These are phyloP conservation scores for Magnusiomyces suaveolens DNA, from an alignment of 1,139 yeast genomes.

Conservation along the genomic window DNA sequence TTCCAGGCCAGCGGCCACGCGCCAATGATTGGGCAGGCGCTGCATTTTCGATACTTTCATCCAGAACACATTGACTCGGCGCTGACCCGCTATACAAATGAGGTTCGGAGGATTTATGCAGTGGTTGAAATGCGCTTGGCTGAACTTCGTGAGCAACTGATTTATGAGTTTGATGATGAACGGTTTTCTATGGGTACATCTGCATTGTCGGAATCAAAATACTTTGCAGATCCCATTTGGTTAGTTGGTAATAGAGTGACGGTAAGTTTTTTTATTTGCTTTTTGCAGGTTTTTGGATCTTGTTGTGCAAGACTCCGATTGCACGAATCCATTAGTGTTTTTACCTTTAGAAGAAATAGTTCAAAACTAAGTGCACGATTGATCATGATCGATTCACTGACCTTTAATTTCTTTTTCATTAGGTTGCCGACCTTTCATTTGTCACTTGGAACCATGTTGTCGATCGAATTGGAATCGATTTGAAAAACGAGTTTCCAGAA, in stretches of 20 bases:
- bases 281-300: too few relatives aligned
- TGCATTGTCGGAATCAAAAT: constrained; percentile 74
- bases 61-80: constrained; percentile 81
- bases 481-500: constrained; percentile 68
- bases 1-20: constrained; percentile 96
- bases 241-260: constrained; percentile 85
- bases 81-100: constrained; percentile 83
- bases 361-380: too few relatives aligned
- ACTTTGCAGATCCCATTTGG: constrained; percentile 93
- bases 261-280: constrained; percentile 1
- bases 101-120: constrained; percentile 86
- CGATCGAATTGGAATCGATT: constrained; percentile 80
- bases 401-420: too few relatives aligned
- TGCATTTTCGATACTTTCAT: constrained; percentile 88
- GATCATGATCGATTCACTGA: too few relatives aligned
- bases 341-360: too few relatives aligned
- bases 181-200: constrained; percentile 85
- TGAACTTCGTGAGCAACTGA: constrained; percentile 80
- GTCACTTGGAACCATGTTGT: constrained; percentile 97
- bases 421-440: constrained; percentile 78
- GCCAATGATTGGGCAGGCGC: constrained; percentile 95
- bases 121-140: constrained; percentile 94
- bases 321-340: too few relatives aligned
- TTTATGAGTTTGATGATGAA: constrained; percentile 68
- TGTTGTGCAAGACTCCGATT: too few relatives aligned